Evolutionary conservation across 2,329 filamentous ascomycete genomes (phyloP).

Genomic region (Akanthomyces muscarius): DNA sequence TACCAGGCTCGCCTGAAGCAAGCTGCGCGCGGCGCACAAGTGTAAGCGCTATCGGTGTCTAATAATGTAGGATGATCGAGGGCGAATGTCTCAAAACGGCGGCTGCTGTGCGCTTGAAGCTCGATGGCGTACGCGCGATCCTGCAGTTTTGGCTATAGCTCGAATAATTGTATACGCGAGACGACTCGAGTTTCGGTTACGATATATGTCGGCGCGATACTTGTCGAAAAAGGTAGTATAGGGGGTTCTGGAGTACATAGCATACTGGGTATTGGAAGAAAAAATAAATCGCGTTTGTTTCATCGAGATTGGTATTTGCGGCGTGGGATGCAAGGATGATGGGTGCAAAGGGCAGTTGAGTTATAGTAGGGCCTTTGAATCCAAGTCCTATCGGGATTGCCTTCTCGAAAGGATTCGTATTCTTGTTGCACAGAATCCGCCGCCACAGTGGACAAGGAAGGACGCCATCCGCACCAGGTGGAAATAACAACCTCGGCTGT

Average conservation of each 20-base stretch:
- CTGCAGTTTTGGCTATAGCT: background rate
- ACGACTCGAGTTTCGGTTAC: background rate
- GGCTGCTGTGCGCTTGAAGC: background rate
- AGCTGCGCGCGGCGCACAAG: background rate
- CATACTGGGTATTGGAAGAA: slow-evolving; percentile 3
- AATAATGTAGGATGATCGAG: slow-evolving; percentile 6
- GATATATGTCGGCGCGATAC: background rate
- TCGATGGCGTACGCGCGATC: background rate
- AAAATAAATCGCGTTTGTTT: slow-evolving; percentile 5
- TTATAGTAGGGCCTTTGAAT: no score
- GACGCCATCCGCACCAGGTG: background rate
- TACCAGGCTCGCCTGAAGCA: slow-evolving; percentile 36
- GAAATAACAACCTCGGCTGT: slow-evolving; percentile 5
- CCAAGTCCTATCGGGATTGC: no score
- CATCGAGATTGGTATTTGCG: background rate
- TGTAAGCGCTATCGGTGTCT: background rate
- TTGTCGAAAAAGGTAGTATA: background rate
- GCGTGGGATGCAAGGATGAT: no score
- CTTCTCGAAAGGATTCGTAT: background rate
- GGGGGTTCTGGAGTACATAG: slow-evolving; percentile 1
- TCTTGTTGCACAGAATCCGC: background rate
- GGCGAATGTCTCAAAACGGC: background rate
- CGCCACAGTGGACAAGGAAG: slow-evolving; percentile 5
- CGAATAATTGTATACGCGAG: background rate
- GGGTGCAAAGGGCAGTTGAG: no score